Evolutionary conservation across 1,284 basidiomycete species (phyloP), one percentile per base, ranked within the genome.

Genomic region (Boletus hoseneyae): DNA sequence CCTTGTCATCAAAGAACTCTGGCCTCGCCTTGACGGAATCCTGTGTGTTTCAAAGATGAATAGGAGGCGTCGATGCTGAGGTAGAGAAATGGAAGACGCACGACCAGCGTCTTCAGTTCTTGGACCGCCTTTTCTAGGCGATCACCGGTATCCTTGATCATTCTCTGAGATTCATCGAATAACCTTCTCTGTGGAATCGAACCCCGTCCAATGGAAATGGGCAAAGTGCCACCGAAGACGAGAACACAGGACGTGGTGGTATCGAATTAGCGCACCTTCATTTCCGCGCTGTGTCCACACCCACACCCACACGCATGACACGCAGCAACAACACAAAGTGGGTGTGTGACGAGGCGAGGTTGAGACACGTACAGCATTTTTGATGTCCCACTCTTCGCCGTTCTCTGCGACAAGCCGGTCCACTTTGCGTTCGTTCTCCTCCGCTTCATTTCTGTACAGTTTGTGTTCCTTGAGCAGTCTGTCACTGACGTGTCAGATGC

Each of bases 141-240:
- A 50, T 67, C 75, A 51, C 74, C 70, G 10, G 85, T 79, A 62
- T 91, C 84, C 25, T 73, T 73, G 54, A 93, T 78, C 89, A 93
- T 90, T 77, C 83, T 90, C 58, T 82, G 73, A 30, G 87, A 85
- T 72, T 94, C 91, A 54, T 87, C 85, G 51, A 85, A 65, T 68
- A 93, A 77, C 63, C 79, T 81, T 58, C 73, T 80, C 90, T 93
- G 64, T 49, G 32, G 46, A 52, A 47, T 10, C 27, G 23, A 8
- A 30, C n/a, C 32, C 19, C 19, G 16, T 45, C 47, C 33, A 36
- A 30, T 43, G 37, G 45, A 40, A 44, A 42, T 49, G 42, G 40
- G 12, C 38, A 49, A 54, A 51, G 50, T 38, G 47, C 43, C 50
- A 52, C 48, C 56, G 47, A 56, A 56, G 32, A 45, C 35, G 44